Evolutionary conservation across 2,329 filamentous ascomycete genomes (phyloP).

Genomic region (Penicillium concentricum): DNA sequence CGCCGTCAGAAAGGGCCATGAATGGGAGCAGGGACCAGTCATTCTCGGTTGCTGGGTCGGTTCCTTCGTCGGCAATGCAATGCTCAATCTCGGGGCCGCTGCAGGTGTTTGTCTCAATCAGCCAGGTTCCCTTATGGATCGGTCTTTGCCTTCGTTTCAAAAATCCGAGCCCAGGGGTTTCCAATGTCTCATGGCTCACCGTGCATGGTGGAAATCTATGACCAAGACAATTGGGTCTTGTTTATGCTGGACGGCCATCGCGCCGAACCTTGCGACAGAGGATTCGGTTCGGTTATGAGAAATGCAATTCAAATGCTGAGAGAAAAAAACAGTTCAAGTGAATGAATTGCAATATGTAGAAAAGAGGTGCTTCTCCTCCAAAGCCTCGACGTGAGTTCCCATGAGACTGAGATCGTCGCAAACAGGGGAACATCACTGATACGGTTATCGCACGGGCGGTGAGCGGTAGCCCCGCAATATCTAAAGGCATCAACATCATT

Average conservation of each 20-base stretch:
- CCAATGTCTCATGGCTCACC: slow-evolving; percentile 33
- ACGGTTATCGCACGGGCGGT: slow-evolving; percentile 26
- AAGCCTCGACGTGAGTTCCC: slow-evolving; percentile 5
- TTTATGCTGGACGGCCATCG: slow-evolving; percentile 48
- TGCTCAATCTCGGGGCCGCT: slow-evolving; percentile 89
- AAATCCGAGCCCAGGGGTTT: not conserved
- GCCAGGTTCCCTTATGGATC: not conserved
- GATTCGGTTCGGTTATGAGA: not conserved
- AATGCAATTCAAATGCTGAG: not conserved
- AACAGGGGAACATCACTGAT: slow-evolving; percentile 21
- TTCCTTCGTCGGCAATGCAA: slow-evolving; percentile 79
- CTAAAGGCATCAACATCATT: not conserved
- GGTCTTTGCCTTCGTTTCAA: not conserved
- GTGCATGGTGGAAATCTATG: slow-evolving; percentile 79
- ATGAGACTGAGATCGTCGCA: slow-evolving; percentile 11
- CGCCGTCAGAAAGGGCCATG: slow-evolving; percentile 94
- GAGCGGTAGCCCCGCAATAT: slow-evolving; percentile 13
- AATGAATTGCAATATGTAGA: slow-evolving; percentile 1
- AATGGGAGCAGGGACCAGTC: slow-evolving; percentile 92
- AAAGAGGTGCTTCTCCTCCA: slow-evolving; percentile 11
- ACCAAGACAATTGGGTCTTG: slow-evolving; percentile 68
- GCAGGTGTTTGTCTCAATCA: slow-evolving; percentile 6
- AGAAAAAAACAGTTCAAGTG: slow-evolving; percentile 1
- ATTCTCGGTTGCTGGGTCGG: slow-evolving; percentile 77
- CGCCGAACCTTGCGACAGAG: slow-evolving; percentile 14